Evolutionary conservation across 2,329 filamentous ascomycete genomes (phyloP), one percentile per base, ranked within the genome.

Genomic region (Arthrobotrys entomopaga): DNA sequence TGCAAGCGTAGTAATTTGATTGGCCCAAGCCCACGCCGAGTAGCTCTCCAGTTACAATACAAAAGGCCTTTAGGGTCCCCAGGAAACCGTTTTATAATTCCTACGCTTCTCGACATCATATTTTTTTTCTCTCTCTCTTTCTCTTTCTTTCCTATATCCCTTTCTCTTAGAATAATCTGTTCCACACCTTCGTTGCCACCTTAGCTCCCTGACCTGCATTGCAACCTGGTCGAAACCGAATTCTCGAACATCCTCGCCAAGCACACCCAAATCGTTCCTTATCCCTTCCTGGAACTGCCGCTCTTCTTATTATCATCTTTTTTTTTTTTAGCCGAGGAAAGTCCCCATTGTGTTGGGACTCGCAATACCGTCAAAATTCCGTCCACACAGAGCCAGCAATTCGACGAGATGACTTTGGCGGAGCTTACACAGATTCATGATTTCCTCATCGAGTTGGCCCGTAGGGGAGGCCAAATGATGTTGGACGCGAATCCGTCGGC

Each of bases 391-490:
- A 50, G 63, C 29, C 56, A 63, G 57, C 43, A 57, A 15, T 40
- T 54, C 63, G 70, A 57, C 70, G 70, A 74, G 70, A 74, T 74
- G 70, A 74, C 70, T 24, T 8, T 74, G 63, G 46, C 70, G 70
- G 70, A 74, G 63, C 54, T 63, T n/a, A 57, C 63, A 53, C 63
- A 67, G 40, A 75, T 90, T 75, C 88, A 87, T 78, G 86, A 90
- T 81, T 85, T 85, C 60, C 83, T 90, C 77, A 81, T 90, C 77
- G 80, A 82, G 63, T 82, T 90, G 69, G 88, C 88, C 79, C 85
- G 86, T 77, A 86, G 87, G 81, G 88, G 88, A 15, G 88, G 88
- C 40, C 64, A 75, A 60, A 75, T 75, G 71, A 75, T 75, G 65
- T 52, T 75, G 48, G 71, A 75, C 40, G 71, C 71, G 40, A 75